A percentile compares a stretch with the other conserved stretches of the same genome.
phyloP scores from a whole-genome alignment of 176 grass and related monocot species.

The Luzula sylvatica region DNA sequence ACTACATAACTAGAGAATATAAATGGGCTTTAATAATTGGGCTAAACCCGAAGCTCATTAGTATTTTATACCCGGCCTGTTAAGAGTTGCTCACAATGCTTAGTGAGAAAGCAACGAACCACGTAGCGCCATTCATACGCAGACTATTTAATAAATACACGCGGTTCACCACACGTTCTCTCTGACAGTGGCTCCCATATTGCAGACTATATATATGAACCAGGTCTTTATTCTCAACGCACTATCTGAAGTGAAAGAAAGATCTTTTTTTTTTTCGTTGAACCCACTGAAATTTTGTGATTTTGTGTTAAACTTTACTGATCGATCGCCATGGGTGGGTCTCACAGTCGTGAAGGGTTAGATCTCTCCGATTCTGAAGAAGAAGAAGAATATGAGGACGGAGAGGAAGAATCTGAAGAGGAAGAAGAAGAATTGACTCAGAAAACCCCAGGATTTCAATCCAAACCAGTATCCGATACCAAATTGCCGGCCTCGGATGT shows the following conservation, averaged over 20 bases:
- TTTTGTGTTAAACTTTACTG: neutral
- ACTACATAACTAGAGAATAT: no score
- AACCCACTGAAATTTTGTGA: neutral
- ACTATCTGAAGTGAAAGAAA: neutral
- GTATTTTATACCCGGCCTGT: no score
- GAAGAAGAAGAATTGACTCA: neutral
- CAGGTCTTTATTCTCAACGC: neutral
- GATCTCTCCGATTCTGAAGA: slow-evolving; percentile 49
- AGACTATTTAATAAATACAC: neutral
- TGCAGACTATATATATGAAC: neutral
- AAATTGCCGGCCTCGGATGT: slow-evolving; percentile 22
- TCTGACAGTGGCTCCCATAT: neutral
- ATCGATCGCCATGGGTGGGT: slow-evolving; percentile 50
- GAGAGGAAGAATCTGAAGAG: slow-evolving; percentile 27
- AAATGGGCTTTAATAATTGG: no score
- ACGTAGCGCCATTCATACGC: slow-evolving; percentile 11
- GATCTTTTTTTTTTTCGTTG: neutral
- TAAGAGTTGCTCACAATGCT: no score
- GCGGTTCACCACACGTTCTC: neutral
- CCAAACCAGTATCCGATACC: slow-evolving; percentile 26
- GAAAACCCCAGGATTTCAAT: slow-evolving; percentile 18
- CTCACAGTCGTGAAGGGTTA: slow-evolving; percentile 82
- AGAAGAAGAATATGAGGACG: slow-evolving; percentile 32
- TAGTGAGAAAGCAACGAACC: neutral
- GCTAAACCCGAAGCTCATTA: no score